Evolutionary conservation across 2,329 filamentous ascomycete species (phyloP).

Genomic region (Ustulina deusta): DNA sequence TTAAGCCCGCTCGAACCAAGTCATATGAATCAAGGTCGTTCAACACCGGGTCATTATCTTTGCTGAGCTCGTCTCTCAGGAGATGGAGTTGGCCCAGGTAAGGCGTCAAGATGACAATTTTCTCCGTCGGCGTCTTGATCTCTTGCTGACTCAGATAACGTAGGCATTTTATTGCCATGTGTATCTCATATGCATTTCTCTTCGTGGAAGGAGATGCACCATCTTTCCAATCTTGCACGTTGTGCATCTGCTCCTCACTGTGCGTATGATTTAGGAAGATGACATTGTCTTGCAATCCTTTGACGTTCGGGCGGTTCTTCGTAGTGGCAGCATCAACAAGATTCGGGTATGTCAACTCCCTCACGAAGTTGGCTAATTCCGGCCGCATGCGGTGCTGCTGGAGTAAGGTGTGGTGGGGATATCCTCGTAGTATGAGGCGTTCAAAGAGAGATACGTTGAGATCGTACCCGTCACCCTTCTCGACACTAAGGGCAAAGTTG

Average conservation of each 20-base stretch:
- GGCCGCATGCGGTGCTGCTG: constrained; percentile 77
- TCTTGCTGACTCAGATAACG: constrained; percentile 78
- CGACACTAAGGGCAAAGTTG: constrained; percentile 70
- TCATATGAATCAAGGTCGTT: constrained; percentile 77
- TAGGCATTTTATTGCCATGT: constrained; percentile 75
- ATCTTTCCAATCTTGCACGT: constrained; percentile 64
- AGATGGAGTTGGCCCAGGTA: constrained; percentile 77
- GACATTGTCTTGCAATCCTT: constrained; percentile 69
- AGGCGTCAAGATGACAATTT: constrained; percentile 77
- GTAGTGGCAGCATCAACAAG: constrained; percentile 67
- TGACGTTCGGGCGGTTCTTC: constrained; percentile 57
- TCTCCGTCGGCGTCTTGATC: constrained; percentile 65
- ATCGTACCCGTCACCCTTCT: constrained; percentile 74
- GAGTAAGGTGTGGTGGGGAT: constrained; percentile 64
- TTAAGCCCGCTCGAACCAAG: constrained; percentile 70
- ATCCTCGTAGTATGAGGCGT: constrained; percentile 68
- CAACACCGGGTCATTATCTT: constrained; percentile 72
- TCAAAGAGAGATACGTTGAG: constrained; percentile 78
- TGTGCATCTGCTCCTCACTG: constrained; percentile 60
- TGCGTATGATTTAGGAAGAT: constrained; percentile 73
- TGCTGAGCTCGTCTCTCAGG: constrained; percentile 63
- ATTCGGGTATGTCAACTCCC: constrained; percentile 70
- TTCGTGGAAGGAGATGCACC: constrained; percentile 64
- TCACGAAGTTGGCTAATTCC: constrained; percentile 71
- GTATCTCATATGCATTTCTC: constrained; percentile 73